Evolutionary conservation across 2,329 filamentous ascomycete genomes (phyloP).

Genomic region (Colletotrichum neosansevieriae): DNA sequence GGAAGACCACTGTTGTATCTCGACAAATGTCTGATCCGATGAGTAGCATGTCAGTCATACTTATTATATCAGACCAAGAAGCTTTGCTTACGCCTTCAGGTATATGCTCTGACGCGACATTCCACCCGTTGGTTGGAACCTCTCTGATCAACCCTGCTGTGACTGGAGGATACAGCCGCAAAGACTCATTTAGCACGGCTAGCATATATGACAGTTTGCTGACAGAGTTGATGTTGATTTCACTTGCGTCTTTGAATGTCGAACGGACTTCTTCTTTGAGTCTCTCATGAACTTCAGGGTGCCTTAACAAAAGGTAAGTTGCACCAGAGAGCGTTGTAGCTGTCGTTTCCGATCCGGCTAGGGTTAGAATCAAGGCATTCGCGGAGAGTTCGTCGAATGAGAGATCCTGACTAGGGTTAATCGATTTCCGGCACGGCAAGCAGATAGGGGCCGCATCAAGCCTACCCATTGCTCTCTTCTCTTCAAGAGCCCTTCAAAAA

Average conservation of each 20-base stretch:
- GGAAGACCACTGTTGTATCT: neutral
- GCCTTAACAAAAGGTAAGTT: slow-evolving; percentile 53
- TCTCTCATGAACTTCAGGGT: slow-evolving; percentile 47
- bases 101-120: slow-evolving; percentile 47
- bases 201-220: slow-evolving; percentile 52
- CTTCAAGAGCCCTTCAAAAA: slow-evolving; percentile 40
- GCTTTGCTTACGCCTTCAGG: slow-evolving; percentile 43
- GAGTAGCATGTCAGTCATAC: neutral
- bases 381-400: slow-evolving; percentile 31
- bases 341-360: slow-evolving; percentile 60
- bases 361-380: slow-evolving; percentile 43
- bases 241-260: slow-evolving; percentile 49
- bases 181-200: slow-evolving; percentile 55
- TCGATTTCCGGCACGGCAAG: neutral
- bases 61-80: too few species aligned
- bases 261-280: slow-evolving; percentile 55
- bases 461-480: slow-evolving; percentile 36
- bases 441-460: fast-evolving
- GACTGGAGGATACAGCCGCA: slow-evolving; percentile 52
- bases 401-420: slow-evolving; percentile 39
- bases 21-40: slow-evolving; percentile 8
- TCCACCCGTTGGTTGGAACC: slow-evolving; percentile 47
- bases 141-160: slow-evolving; percentile 44
- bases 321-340: slow-evolving; percentile 56
- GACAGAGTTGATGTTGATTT: slow-evolving; percentile 53